Conservation (phyloP, 108 stramenopile species). For the Skeletonema potamos region DNA sequence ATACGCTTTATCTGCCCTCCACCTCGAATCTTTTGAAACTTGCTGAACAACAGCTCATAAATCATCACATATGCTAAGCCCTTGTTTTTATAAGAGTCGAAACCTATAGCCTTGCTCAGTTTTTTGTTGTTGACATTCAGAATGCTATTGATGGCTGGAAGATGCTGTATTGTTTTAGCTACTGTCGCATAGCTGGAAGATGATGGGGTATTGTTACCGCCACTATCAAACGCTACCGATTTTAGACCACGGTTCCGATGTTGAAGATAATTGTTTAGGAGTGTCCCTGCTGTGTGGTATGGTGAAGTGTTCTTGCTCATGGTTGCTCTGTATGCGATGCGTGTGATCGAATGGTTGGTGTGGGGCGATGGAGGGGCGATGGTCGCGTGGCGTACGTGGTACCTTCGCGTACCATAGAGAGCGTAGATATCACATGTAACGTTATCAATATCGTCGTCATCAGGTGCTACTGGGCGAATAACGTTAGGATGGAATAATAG, state of each 20-base stretch:
- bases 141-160: conserved; percentile 34
- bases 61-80: conserved; percentile 79
- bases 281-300: conserved; percentile 32
- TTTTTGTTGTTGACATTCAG: conserved; percentile 26
- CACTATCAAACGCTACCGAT: conserved; percentile 34
- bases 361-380: too few species aligned
- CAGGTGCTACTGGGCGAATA: too few species aligned
- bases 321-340: neutral
- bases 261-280: conserved; percentile 34
- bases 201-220: conserved; percentile 21
- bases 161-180: conserved; percentile 46
- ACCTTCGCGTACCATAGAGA: too few species aligned
- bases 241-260: conserved; percentile 32
- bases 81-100: conserved; percentile 44
- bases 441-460: too few species aligned
- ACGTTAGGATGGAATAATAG: too few species aligned
- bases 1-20: conserved; percentile 84
- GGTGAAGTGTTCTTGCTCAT: conserved; percentile 39
- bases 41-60: conserved; percentile 81
- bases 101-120: conserved; percentile 35
- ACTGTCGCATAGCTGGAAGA: conserved; percentile 47
- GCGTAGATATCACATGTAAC: too few species aligned
- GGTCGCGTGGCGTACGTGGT: too few species aligned
- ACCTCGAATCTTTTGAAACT: conserved; percentile 77
- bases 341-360: too few species aligned